These are phyloP conservation scores for Orbilia ellipsospora DNA, from an alignment of 2,329 filamentous ascomycete species.

Conservation along the genomic window DNA sequence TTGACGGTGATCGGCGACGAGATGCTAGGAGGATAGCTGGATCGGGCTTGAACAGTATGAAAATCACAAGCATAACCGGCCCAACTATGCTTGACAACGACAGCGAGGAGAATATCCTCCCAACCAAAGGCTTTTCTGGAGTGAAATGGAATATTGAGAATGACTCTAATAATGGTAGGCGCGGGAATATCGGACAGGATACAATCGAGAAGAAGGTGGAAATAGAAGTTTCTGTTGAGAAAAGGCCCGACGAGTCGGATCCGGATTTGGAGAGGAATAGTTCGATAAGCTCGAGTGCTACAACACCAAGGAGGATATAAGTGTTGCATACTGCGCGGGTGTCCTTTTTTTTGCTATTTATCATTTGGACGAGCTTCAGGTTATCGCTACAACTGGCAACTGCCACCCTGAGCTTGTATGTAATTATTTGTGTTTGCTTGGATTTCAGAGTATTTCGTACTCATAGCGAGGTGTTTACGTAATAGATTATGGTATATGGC, in stretches of 20 bases:
- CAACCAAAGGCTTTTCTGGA: slow-evolving; percentile 13
- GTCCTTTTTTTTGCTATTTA: background rate
- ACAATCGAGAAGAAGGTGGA: slow-evolving; percentile 46
- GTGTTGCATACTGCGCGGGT: background rate
- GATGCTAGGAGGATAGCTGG: slow-evolving; percentile 30
- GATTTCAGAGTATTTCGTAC: no score
- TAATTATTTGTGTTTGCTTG: no score
- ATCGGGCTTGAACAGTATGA: slow-evolving; percentile 27
- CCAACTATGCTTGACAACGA: slow-evolving; percentile 35
- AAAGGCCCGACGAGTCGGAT: slow-evolving; percentile 4
- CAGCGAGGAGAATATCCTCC: slow-evolving; percentile 51
- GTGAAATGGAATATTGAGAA: slow-evolving; percentile 19
- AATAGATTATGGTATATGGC: no score
- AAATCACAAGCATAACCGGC: slow-evolving; percentile 34
- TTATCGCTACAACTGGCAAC: no score
- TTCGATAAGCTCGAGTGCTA: slow-evolving; percentile 2
- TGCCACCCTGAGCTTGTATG: no score
- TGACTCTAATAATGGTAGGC: slow-evolving; percentile 19
- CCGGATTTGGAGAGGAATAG: slow-evolving; percentile 34
- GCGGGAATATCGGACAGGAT: background rate
- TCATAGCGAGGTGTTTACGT: no score
- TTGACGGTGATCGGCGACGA: slow-evolving; percentile 41
- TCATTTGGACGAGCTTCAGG: background rate
- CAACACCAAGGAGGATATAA: slow-evolving; percentile 34
- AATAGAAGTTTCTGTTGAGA: slow-evolving; percentile 45